Evolutionary conservation across 2,329 filamentous ascomycete species (phyloP), one percentile per base, ranked within the genome.

Genomic region (Fusarium devonianum): DNA sequence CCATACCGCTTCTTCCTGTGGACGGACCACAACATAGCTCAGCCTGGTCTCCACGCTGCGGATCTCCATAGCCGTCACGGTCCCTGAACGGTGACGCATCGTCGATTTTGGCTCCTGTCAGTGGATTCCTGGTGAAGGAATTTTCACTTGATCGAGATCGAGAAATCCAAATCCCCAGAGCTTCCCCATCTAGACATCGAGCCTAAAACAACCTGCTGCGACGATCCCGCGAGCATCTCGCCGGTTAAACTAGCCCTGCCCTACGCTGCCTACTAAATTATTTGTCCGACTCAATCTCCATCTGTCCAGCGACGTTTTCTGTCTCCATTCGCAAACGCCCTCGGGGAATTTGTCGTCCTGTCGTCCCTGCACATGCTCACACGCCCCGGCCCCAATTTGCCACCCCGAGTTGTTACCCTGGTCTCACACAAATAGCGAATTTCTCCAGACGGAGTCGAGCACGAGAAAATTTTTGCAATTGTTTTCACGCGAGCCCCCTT

Each of bases 331-430:
- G 37, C 40, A 40, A 46, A 42, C 46, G 49, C 30, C 39, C 41
- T 58, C 55, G 60, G 59, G 58, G 51, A 64, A 62, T 65, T 58
- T 58, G 37, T 57, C 30, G 35, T 56, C 62, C 60, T 65, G 50
- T 65, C 49, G 62, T 65, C 60, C 53, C 56, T 60, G 62, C 62
- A 65, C 62, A 64, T 58, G 62, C 50, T 53, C 61, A 56, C 53
- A 43, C 53, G 48, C 38, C 56, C 49, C 45, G 49, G 53, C 49
- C 47, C 53, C 39, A 65, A 59, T 65, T 65, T 65, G 62, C 62
- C 62, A 65, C 62, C 46, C 50, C 48, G 36, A 26, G 23, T 26
- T 26, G 47, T 52, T 43, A 63, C 62, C 62, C 62, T 65, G 60
- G 55, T 42, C 58, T 65, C 58, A 55, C 62, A 62, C 62, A 60